Conservation (phyloP, 768 basidiomycete genomes). For the Gautieria morchelliformis region DNA sequence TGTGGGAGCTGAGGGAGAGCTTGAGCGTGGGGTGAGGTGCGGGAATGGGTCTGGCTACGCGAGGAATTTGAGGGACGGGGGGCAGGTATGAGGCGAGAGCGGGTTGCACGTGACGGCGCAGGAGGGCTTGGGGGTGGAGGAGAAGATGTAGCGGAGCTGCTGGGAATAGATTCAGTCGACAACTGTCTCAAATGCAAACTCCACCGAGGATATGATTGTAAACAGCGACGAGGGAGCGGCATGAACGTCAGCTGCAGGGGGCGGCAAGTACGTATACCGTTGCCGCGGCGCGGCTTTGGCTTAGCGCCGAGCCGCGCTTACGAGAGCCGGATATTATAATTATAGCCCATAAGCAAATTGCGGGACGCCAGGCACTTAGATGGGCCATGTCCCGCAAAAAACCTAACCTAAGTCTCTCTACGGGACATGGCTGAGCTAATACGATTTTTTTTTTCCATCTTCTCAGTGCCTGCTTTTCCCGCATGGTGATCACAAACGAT, state of each 20-base stretch:
- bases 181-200: not conserved
- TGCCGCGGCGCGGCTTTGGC: too few species aligned
- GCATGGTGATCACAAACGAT: too few species aligned
- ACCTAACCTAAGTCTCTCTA: too few species aligned
- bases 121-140: not conserved
- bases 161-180: constrained; percentile 4
- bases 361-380: too few species aligned
- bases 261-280: not conserved
- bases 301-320: too few species aligned
- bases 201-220: constrained; percentile 1
- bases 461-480: too few species aligned
- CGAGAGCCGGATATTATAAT: too few species aligned
- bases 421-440: too few species aligned
- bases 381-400: too few species aligned
- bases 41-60: not conserved
- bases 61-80: constrained; percentile 22
- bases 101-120: constrained; percentile 10
- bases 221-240: constrained; percentile 4
- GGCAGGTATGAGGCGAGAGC: constrained; percentile 32
- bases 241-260: not conserved
- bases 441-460: too few species aligned
- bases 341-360: too few species aligned
- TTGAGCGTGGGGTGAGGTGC: constrained; percentile 13
- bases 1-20: constrained; percentile 51
- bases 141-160: not conserved